phyloP scores from a whole-genome alignment of 192 early-diverging fungal species.

The Kickxella alabastrina region DNA sequence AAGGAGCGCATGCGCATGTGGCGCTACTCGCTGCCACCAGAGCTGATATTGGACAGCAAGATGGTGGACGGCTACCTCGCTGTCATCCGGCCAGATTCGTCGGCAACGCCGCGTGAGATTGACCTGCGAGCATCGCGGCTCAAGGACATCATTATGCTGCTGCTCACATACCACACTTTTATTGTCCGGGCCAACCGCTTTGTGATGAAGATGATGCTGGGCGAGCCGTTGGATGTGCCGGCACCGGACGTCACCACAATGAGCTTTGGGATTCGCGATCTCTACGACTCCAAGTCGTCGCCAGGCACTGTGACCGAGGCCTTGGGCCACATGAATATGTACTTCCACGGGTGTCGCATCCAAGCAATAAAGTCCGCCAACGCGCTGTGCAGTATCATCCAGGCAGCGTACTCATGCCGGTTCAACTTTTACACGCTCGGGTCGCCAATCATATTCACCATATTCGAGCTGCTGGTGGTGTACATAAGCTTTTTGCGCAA shows the following conservation, averaged over 20 bases:
- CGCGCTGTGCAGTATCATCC: slow-evolving; percentile 33
- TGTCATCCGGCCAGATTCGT: slow-evolving; percentile 19
- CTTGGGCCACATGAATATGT: slow-evolving; percentile 40
- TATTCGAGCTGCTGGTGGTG: slow-evolving; percentile 24
- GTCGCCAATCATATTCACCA: slow-evolving; percentile 24
- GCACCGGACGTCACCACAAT: slow-evolving; percentile 34
- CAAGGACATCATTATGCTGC: slow-evolving; percentile 33
- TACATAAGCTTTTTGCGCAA: slow-evolving; percentile 33
- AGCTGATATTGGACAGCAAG: slow-evolving; percentile 21
- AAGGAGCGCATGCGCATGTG: slow-evolving; percentile 44
- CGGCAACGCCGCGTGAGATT: slow-evolving; percentile 27
- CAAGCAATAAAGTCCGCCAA: slow-evolving; percentile 32
- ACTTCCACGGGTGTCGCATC: slow-evolving; percentile 41
- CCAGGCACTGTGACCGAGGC: slow-evolving; percentile 13
- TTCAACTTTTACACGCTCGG: slow-evolving; percentile 45
- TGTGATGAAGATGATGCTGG: slow-evolving; percentile 47
- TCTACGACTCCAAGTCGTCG: slow-evolving; percentile 29
- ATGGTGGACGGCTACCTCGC: slow-evolving; percentile 35
- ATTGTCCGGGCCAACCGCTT: slow-evolving; percentile 42
- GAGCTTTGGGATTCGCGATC: slow-evolving; percentile 39
- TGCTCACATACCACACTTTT: slow-evolving; percentile 41
- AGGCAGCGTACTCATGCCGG: slow-evolving; percentile 27
- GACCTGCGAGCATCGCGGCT: slow-evolving; percentile 33
- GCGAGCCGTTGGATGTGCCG: slow-evolving; percentile 36
- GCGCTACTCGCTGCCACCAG: slow-evolving; percentile 29